phyloP scores from a whole-genome alignment of 1,284 basidiomycete species.

The Cryptococcus wingfieldii region DNA sequence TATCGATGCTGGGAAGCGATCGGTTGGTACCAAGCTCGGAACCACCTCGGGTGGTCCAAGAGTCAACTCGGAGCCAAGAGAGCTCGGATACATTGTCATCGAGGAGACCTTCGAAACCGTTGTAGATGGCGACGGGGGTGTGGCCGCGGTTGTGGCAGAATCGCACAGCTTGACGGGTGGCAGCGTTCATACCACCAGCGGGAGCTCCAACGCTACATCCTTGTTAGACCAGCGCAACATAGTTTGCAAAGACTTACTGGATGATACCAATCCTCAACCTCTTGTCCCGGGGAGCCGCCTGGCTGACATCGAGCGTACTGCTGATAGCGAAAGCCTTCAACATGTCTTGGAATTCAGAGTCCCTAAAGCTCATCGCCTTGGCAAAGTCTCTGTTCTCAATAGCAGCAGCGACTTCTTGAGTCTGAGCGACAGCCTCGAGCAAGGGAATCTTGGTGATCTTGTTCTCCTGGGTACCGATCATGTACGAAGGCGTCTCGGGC shows the following conservation, averaged over 20 bases:
- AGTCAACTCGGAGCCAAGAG: constrained; percentile 95
- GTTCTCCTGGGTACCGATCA: constrained; percentile 95
- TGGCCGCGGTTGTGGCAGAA: constrained; percentile 92
- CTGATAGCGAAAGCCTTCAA: constrained; percentile 76
- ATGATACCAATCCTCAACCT: constrained; percentile 84
- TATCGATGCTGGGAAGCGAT: constrained; percentile 73
- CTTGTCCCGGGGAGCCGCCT: constrained; percentile 63
- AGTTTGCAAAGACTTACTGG: constrained; percentile 61
- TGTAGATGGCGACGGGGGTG: constrained; percentile 83
- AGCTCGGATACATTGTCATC: constrained; percentile 82
- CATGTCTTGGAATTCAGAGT: constrained; percentile 86
- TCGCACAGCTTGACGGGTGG: constrained; percentile 87
- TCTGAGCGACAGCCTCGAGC: constrained; percentile 83
- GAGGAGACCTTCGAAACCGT: constrained; percentile 90
- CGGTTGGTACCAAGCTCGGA: constrained; percentile 98
- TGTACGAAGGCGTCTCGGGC: constrained; percentile 88
- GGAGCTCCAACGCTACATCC: constrained; percentile 79
- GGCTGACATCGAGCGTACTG: constrained; percentile 60
- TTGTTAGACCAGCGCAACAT: not conserved
- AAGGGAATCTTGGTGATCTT: constrained; percentile 89
- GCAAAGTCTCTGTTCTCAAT: constrained; percentile 81
- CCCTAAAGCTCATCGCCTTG: constrained; percentile 80
- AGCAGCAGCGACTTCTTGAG: constrained; percentile 75
- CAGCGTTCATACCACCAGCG: constrained; percentile 98
- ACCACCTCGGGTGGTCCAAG: constrained; percentile 94